Base-by-base conservation (phyloP, 331 rosid genomes). In the Saraca asoca region DNA sequence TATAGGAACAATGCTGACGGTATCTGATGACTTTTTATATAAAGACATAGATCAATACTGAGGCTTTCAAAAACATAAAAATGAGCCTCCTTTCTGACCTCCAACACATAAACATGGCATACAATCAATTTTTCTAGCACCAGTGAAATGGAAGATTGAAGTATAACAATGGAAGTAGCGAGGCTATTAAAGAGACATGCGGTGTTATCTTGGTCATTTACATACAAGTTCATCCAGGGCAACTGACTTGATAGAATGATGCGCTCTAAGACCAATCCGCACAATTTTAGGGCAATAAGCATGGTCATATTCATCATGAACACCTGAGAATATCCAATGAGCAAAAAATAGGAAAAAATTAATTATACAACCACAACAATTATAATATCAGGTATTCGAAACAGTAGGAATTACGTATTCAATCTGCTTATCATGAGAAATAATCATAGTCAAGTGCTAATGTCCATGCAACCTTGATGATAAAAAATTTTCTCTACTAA, bases 241-340 rank as follows among this genome's bases (percentile, higher is more conserved):
- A 72, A 89, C 96, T 12, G 89, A 61, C 78, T 86, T 90, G 73
- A 93, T 88, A 59, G 96, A 89, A 79, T 91, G 96, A 79, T 93
- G 98, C 53, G 86, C 81, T 74, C 80, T 87, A 12, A 93, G 83
- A 81, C 98, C 98, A 70, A 89, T 85, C 64, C 98, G 82, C 58
- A 93, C 95, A 81, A 87, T 73, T 68, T 93, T 93, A 34, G 98
- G 98, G 73, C 76, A 80, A 78, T 93, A 93, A 12, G 82, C 6
- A 64, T 70, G 87, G 65, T 79, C 81, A 85, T 71, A 79, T 84
- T 93, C 98, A 84, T 93, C 96, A 9, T 80, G 95, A 37, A 89
- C 76, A 35, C 98, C 98, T 93, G 80, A 62, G 51, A 65, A 77
- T 52, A 73, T 77, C 64, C 70, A 70, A 5, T 34, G 58, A 64